Conservation (phyloP, 2,329 filamentous ascomycete genomes). For the Penicillium hesseltinei region DNA sequence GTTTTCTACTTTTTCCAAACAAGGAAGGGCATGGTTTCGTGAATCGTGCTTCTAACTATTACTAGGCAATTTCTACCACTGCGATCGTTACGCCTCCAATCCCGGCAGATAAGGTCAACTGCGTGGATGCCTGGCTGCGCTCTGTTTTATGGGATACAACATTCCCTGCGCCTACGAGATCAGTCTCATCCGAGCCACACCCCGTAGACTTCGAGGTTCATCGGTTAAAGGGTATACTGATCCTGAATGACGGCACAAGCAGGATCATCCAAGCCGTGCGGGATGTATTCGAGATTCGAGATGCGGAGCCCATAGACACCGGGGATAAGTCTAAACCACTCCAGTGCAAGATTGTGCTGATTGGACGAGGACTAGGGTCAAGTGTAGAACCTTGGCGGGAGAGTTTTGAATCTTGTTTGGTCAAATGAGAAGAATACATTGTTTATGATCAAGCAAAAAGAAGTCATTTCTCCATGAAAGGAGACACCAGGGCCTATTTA, state of each 20-base stretch:
- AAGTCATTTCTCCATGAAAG: neutral
- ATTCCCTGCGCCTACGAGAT: slow-evolving; percentile 24
- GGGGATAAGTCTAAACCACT: slow-evolving; percentile 20
- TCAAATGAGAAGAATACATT: neutral
- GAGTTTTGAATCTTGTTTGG: slow-evolving; percentile 35
- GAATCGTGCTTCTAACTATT: neutral
- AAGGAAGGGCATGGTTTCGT: no score
- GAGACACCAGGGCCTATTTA: neutral
- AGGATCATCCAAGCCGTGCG: slow-evolving; percentile 88
- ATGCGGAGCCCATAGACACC: slow-evolving; percentile 42
- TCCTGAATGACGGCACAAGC: slow-evolving; percentile 61
- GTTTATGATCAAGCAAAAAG: neutral
- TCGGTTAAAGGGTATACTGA: slow-evolving; percentile 77
- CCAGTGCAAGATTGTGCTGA: slow-evolving; percentile 48
- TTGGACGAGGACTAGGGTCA: slow-evolving; percentile 44
- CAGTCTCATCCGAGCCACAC: slow-evolving; percentile 19
- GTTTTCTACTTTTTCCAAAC: neutral
- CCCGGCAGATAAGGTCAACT: slow-evolving; percentile 54
- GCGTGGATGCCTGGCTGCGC: slow-evolving; percentile 77
- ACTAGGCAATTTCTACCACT: slow-evolving; percentile 77
- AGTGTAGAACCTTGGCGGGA: slow-evolving; percentile 33
- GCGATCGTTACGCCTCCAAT: slow-evolving; percentile 67
- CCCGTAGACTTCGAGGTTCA: slow-evolving; percentile 71
- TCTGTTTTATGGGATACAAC: slow-evolving; percentile 74
- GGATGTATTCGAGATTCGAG: slow-evolving; percentile 89